Conservation (phyloP, 2,329 filamentous ascomycete species). For the Sporothrix protearum region DNA sequence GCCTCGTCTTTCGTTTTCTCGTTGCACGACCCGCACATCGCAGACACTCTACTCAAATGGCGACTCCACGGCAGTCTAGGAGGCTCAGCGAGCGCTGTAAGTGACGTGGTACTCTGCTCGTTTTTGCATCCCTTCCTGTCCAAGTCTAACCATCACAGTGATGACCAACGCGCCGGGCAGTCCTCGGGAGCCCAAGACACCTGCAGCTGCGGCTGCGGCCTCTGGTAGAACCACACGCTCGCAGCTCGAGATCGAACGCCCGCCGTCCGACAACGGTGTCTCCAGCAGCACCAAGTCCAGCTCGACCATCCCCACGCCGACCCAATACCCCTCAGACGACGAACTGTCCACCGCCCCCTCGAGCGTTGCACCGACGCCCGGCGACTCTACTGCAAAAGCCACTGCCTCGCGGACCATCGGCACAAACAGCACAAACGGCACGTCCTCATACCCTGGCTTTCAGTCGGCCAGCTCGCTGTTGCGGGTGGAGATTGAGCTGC, state of each 20-base stretch:
- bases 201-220: neutral
- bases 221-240: slow-evolving; percentile 20
- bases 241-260: neutral
- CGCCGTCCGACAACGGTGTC: slow-evolving; percentile 27
- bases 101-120: neutral
- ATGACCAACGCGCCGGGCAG: neutral
- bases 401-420: slow-evolving; percentile 22
- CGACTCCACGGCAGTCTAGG: neutral
- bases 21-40: neutral
- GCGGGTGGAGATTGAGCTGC: slow-evolving; percentile 38
- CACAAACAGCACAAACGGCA: slow-evolving; percentile 6
- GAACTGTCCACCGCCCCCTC: slow-evolving; percentile 45
- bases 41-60: neutral
- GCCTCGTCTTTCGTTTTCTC: too few relatives aligned
- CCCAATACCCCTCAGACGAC: slow-evolving; percentile 36
- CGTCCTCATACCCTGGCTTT: slow-evolving; percentile 16
- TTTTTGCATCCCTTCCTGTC: neutral
- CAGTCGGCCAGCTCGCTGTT: slow-evolving; percentile 29
- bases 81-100: slow-evolving; percentile 21
- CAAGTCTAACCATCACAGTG: neutral
- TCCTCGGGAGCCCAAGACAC: neutral
- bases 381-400: slow-evolving; percentile 29
- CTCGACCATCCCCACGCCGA: slow-evolving; percentile 39
- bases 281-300: slow-evolving; percentile 33
- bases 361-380: slow-evolving; percentile 41